phyloP scores from a whole-genome alignment of 164 flowering plant species.

The Vitis riparia region DNA sequence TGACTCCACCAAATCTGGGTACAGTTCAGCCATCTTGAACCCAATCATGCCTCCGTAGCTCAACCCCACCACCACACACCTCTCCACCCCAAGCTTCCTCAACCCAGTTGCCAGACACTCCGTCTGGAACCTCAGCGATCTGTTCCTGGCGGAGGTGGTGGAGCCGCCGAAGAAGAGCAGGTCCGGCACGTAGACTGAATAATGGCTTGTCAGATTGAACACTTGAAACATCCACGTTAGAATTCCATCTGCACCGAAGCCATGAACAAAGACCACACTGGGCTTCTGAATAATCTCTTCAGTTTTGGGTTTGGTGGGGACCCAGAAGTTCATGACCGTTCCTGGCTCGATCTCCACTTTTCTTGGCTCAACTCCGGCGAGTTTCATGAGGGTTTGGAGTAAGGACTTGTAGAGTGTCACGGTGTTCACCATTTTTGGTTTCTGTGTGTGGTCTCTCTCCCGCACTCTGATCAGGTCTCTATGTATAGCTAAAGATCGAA shows the following conservation, averaged over 20 bases:
- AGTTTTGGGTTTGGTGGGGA: constrained; percentile 15
- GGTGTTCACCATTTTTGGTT: constrained; percentile 31
- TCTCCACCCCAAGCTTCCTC: constrained; percentile 32
- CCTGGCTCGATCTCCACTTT: constrained; percentile 38
- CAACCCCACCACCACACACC: constrained; percentile 37
- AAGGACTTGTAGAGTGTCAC: constrained; percentile 17
- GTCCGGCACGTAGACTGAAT: constrained; percentile 44
- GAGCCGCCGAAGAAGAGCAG: constrained; percentile 48
- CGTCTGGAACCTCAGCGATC: constrained; percentile 35
- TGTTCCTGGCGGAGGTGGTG: constrained; percentile 18
- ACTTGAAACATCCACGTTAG: constrained; percentile 43
- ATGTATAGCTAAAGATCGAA: too few species aligned
- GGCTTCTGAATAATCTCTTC: constrained; percentile 14
- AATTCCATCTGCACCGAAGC: constrained; percentile 36
- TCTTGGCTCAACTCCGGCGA: constrained; percentile 28
- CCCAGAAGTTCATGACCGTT: constrained; percentile 39
- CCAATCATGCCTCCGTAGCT: constrained; percentile 48
- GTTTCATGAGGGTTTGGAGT: constrained; percentile 20
- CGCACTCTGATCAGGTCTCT: too few species aligned
- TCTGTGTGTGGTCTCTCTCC: not conserved
- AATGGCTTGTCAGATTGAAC: constrained; percentile 16
- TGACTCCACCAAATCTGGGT: constrained; percentile 30
- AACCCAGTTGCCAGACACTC: constrained; percentile 34
- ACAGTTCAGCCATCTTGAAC: constrained; percentile 34
- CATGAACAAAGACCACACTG: constrained; percentile 34